Evolutionary conservation across 192 early-diverging fungal species (phyloP).

Genomic region (Coemansia sp.): DNA sequence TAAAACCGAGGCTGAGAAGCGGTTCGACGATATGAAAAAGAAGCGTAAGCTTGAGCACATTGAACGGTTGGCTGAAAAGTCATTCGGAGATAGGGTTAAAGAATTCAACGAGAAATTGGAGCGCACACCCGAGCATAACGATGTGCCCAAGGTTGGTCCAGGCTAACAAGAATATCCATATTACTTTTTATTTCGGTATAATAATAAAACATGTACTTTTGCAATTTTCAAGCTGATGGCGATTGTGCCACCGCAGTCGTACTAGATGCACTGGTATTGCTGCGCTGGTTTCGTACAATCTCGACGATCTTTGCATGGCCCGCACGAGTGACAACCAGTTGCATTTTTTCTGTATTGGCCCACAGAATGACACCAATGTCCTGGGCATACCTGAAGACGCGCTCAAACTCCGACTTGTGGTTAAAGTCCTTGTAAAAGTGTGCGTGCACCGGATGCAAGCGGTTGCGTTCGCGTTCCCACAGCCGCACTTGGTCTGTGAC

Average conservation of each 20-base stretch:
- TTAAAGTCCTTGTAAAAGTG: constrained; percentile 79
- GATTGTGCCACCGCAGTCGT: not conserved
- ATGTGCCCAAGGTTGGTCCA: constrained; percentile 57
- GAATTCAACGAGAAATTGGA: constrained; percentile 68
- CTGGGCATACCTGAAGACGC: constrained; percentile 72
- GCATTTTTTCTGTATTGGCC: constrained; percentile 66
- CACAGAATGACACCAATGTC: constrained; percentile 77
- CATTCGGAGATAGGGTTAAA: constrained; percentile 49
- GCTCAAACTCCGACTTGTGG: constrained; percentile 69
- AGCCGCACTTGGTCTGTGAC: constrained; percentile 94
- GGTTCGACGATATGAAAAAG: constrained; percentile 15
- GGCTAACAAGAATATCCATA: constrained; percentile 10
- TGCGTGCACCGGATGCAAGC: constrained; percentile 60
- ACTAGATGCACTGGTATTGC: not conserved
- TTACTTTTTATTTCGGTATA: not conserved
- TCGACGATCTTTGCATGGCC: constrained; percentile 69
- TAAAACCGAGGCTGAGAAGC: constrained; percentile 33
- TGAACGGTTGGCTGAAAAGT: constrained; percentile 42
- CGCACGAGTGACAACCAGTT: constrained; percentile 73
- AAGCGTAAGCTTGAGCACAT: constrained; percentile 46
- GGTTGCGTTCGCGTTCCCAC: constrained; percentile 95
- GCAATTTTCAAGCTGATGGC: not conserved
- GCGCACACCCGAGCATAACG: constrained; percentile 63
- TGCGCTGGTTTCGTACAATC: constrained; percentile 27
- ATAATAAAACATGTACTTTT: not conserved